Evolutionary conservation across 2,329 filamentous ascomycete genomes (phyloP).

Genomic region (Graphiopsis chlorocephala): DNA sequence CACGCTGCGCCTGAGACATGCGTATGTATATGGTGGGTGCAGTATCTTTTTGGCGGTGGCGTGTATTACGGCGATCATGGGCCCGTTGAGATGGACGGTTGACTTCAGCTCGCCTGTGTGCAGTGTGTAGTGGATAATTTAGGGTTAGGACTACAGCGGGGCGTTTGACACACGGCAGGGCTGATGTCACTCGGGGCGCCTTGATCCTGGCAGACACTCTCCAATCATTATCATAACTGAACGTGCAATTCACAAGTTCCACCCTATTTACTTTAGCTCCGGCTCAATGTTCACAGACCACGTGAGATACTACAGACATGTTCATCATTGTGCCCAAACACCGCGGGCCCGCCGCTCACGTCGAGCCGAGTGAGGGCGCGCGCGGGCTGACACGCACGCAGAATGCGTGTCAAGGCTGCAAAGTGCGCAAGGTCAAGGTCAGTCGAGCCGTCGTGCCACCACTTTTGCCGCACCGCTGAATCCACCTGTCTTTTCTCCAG

Average conservation of each 20-base stretch:
- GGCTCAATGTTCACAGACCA: background rate
- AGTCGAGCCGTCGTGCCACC: background rate
- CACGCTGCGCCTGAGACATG: conserved; percentile 42
- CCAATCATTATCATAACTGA: background rate
- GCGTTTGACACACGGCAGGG: background rate
- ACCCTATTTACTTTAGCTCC: background rate
- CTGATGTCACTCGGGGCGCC: background rate
- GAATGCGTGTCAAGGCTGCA: conserved; percentile 2
- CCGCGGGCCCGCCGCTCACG: background rate
- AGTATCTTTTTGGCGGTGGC: conserved; percentile 59
- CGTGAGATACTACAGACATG: background rate
- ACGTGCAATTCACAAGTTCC: background rate
- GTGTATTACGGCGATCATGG: conserved; percentile 66
- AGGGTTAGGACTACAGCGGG: background rate
- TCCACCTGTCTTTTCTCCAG: background rate
- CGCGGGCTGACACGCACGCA: background rate
- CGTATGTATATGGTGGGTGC: conserved; percentile 63
- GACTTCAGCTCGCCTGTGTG: conserved; percentile 34
- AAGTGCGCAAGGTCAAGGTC: conserved; percentile 4
- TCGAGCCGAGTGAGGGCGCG: background rate
- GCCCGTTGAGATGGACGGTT: conserved; percentile 64
- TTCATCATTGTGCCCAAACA: conserved; percentile 3
- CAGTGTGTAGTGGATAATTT: too few relatives aligned
- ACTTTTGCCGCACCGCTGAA: background rate
- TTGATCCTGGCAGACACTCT: conserved; percentile 1